Evolutionary conservation across 371 early-diverging fungal species (phyloP).

Genomic region (Batrachochytrium dendrobatidis): DNA sequence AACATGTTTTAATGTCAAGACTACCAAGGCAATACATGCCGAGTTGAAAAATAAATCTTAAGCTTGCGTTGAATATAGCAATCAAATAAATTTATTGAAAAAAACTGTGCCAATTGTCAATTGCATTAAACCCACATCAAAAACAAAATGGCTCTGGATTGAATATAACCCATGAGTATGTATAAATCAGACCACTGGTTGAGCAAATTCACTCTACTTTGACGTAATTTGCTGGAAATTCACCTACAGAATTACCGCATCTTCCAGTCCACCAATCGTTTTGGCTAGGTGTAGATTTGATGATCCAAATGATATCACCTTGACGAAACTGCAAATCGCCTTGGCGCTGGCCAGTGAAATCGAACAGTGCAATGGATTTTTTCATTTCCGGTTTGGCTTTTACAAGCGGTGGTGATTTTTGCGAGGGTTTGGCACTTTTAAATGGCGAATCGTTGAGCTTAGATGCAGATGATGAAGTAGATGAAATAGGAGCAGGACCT

Average conservation of each 20-base stretch:
- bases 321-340: constrained; percentile 38
- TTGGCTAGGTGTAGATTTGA: constrained; percentile 19
- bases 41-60: no score
- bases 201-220: no score
- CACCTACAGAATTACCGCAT: constrained; percentile 22
- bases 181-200: no score
- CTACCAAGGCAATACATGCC: no score
- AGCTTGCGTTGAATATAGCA: no score
- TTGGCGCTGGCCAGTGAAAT: constrained; percentile 28
- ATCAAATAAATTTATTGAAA: no score
- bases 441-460: not conserved
- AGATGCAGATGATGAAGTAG: not conserved
- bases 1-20: no score
- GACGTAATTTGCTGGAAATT: constrained; percentile 39
- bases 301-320: constrained; percentile 32
- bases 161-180: no score
- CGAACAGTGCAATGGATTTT: constrained; percentile 37
- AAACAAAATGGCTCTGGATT: no score
- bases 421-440: constrained; percentile 2
- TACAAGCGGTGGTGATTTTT: not conserved
- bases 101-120: no score
- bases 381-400: not conserved
- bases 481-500: not conserved
- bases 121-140: no score
- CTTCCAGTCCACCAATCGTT: constrained; percentile 41